These are phyloP conservation scores for Alternaria sp. DNA, from an alignment of 2,329 filamentous ascomycete genomes.

Conservation along the genomic window DNA sequence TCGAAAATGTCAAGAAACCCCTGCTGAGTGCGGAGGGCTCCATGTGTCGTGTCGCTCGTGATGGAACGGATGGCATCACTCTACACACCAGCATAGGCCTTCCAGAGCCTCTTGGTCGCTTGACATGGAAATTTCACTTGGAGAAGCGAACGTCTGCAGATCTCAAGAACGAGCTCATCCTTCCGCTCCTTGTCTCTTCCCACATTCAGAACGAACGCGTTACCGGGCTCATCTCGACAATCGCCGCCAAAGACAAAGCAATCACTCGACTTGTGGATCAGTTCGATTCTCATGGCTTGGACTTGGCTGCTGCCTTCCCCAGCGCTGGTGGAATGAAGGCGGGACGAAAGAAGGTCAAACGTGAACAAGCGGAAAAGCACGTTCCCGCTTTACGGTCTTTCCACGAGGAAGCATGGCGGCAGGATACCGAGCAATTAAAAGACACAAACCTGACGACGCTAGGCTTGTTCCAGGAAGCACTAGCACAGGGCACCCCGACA, in stretches of 20 bases:
- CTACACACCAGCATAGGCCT: slow-evolving; percentile 67
- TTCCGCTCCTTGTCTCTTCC: slow-evolving; percentile 60
- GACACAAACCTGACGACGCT: slow-evolving; percentile 35
- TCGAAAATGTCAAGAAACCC: slow-evolving; percentile 66
- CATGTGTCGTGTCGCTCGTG: slow-evolving; percentile 42
- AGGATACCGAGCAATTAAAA: slow-evolving; percentile 32
- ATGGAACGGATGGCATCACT: slow-evolving; percentile 47
- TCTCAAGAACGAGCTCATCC: slow-evolving; percentile 59
- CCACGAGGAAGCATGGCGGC: slow-evolving; percentile 56
- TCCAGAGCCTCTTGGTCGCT: slow-evolving; percentile 65
- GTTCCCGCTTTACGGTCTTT: slow-evolving; percentile 64
- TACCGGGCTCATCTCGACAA: slow-evolving; percentile 55
- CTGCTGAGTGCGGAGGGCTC: slow-evolving; percentile 50
- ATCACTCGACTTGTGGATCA: slow-evolving; percentile 65
- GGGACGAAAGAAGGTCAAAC: slow-evolving; percentile 53
- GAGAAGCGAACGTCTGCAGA: slow-evolving; percentile 48
- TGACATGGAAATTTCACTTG: slow-evolving; percentile 71
- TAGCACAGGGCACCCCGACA: slow-evolving; percentile 33
- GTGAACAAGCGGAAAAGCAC: slow-evolving; percentile 60
- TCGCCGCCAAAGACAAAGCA: slow-evolving; percentile 65
- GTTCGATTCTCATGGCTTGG: slow-evolving; percentile 62
- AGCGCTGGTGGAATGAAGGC: slow-evolving; percentile 56
- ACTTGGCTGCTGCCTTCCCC: slow-evolving; percentile 65
- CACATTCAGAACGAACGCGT: slow-evolving; percentile 57
- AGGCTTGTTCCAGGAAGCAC: slow-evolving; percentile 43